These are phyloP conservation scores for Cystofilobasidium macerans DNA, from an alignment of 768 basidiomycete genomes.

Conservation along the genomic window DNA sequence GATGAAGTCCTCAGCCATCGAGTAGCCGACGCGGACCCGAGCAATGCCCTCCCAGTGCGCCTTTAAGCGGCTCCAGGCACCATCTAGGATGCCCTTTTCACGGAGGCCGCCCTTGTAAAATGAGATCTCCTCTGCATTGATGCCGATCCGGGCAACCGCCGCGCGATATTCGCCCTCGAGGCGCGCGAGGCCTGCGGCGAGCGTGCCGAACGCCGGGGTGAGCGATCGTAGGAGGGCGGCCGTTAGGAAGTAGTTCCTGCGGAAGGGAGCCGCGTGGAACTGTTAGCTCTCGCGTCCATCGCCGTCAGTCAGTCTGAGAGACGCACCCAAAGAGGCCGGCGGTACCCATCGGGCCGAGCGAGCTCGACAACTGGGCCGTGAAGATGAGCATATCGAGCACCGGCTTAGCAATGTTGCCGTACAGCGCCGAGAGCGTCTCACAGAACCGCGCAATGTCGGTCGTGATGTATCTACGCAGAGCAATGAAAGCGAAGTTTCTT, in stretches of 20 bases:
- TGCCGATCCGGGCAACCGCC: slow-evolving; percentile 70
- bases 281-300: too few relatives aligned
- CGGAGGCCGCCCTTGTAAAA: slow-evolving; percentile 83
- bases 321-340: slow-evolving; percentile 49
- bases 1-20: slow-evolving; percentile 20
- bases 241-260: slow-evolving; percentile 43
- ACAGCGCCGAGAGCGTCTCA: slow-evolving; percentile 70
- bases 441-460: slow-evolving; percentile 84
- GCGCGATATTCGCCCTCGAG: slow-evolving; percentile 85
- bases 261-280: neutral
- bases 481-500: too few relatives aligned
- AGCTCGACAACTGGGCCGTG: slow-evolving; percentile 76
- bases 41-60: slow-evolving; percentile 85
- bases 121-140: slow-evolving; percentile 90
- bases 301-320: neutral
- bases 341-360: slow-evolving; percentile 76
- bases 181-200: slow-evolving; percentile 76
- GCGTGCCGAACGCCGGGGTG: slow-evolving; percentile 81
- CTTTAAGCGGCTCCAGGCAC: slow-evolving; percentile 67
- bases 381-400: slow-evolving; percentile 75
- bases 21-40: slow-evolving; percentile 42
- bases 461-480: slow-evolving; percentile 53
- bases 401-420: slow-evolving; percentile 89
- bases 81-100: slow-evolving; percentile 69
- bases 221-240: slow-evolving; percentile 58